Evolutionary conservation across 495 filamentous ascomycete genomes (phyloP), one percentile per base, ranked within the genome.

Genomic region (Xylaria venustula): DNA sequence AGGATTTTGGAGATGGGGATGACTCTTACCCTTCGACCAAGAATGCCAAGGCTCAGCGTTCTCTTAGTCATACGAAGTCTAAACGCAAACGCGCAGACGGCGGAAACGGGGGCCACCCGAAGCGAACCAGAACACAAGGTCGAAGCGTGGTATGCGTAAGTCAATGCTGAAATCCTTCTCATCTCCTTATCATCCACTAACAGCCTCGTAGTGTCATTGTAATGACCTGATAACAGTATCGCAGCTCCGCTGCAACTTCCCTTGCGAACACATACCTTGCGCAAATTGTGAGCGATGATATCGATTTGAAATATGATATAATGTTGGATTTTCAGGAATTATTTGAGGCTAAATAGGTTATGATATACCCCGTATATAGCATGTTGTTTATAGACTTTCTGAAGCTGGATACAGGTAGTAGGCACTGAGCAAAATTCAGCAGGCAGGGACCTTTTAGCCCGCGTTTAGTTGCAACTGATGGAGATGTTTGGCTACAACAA

Each of bases 1-100:
- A 67, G 15, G 58, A 64, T 50, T 57, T 56, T 28, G 66, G 62
- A 15, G 54, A 63, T 28, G 42, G 11, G 5, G 32, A 28, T 15
- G 30, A 48, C 28, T 22, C 20, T 20, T 32, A 5, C 41, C 37
- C 53, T 37, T 34, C 36, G 19, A 6, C 50, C 2, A 32, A 22
- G 51, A 20, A 28, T 54, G 30, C 4, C 23, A 32, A 61, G 25
- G 25, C 22, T 46, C 50, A 42, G 20, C 58, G 30, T 3, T 26
- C 50, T 28, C 11, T 7, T 3, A 7, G 42, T 20, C 45, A 28
- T 8, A 1, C 34, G 17, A 65, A 61, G 20, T 22, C 67, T n/a
- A 71, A 71, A 49, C 64, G 69, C 11, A 69, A 69, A 45, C 61
- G 67, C n/a, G 63, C 64, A 9, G 58, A 66, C 26, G 40, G 40